Conservation (phyloP, 108 stramenopile genomes). For the Seminavis robusta region DNA sequence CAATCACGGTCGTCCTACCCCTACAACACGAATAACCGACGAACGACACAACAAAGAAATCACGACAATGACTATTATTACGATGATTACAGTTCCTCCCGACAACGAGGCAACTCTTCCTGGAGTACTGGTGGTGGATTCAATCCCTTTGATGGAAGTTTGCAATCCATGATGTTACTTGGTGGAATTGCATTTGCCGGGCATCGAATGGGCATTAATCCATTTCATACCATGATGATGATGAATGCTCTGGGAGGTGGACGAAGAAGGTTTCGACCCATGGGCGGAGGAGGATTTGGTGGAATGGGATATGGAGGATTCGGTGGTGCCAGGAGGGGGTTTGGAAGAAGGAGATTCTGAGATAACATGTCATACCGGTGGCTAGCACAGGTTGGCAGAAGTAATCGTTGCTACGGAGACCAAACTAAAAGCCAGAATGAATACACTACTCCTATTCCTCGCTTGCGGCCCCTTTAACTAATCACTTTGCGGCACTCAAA, state of each 20-base stretch:
- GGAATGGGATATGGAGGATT: conserved; percentile 31
- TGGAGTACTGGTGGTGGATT: conserved; percentile 29
- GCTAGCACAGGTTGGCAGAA: too few species aligned
- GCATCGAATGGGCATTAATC: conserved; percentile 64
- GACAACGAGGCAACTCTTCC: not conserved
- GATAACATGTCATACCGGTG: too few species aligned
- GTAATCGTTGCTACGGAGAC: too few species aligned
- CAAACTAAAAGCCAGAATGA: too few species aligned
- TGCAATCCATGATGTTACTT: conserved; percentile 41
- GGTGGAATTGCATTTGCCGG: conserved; percentile 33
- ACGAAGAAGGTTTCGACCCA: conserved; percentile 15
- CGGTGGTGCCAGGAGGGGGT: conserved; percentile 21
- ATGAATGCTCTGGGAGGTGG: conserved; percentile 46
- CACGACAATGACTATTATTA: conserved; percentile 5
- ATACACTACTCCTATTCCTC: too few species aligned
- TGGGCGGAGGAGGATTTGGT: conserved; percentile 26
- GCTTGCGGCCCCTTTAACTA: too few species aligned
- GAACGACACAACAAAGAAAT: not conserved
- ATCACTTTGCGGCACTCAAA: too few species aligned
- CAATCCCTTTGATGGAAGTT: conserved; percentile 54
- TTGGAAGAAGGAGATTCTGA: conserved; percentile 13
- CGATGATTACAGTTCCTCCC: not conserved
- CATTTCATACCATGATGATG: conserved; percentile 57
- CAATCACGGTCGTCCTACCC: not conserved
- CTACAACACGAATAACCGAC: not conserved